phyloP scores from a whole-genome alignment of 2,329 filamentous ascomycete species.

The Pleochaeta shiraiana region DNA sequence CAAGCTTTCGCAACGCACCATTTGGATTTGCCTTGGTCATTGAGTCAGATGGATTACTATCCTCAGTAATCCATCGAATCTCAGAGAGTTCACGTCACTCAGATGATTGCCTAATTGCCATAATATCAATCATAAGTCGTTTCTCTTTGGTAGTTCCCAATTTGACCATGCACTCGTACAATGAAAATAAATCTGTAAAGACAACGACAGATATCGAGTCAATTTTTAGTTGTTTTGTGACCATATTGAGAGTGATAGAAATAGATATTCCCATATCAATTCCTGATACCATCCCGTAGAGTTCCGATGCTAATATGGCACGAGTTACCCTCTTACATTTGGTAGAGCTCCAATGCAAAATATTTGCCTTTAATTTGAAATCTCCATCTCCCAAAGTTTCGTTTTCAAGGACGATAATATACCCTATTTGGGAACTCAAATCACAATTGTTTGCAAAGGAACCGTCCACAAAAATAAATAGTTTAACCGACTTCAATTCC shows the following conservation, averaged over 20 bases:
- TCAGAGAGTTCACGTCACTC: neutral
- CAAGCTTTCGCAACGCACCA: neutral
- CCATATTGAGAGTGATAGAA: constrained; percentile 4
- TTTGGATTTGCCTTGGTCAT: neutral
- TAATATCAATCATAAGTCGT: no score
- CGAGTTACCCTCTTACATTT: constrained; percentile 7
- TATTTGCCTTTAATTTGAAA: neutral
- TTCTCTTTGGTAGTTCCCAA: no score
- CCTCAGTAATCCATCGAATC: neutral
- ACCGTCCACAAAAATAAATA: constrained; percentile 3
- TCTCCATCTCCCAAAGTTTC: neutral
- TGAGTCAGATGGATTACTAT: neutral
- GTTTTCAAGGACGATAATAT: neutral
- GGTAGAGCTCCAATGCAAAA: constrained; percentile 1
- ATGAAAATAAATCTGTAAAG: constrained; percentile 5
- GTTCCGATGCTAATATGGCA: constrained; percentile 7
- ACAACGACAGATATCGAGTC: constrained; percentile 5
- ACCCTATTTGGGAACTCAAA: constrained; percentile 1
- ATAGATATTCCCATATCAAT: constrained; percentile 6
- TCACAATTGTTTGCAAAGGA: constrained; percentile 4
- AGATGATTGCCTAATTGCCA: constrained; percentile 3
- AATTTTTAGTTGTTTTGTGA: constrained; percentile 2
- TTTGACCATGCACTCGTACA: constrained; percentile 7
- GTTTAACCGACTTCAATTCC: neutral
- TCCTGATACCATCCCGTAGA: constrained; percentile 7